A percentile compares a stretch with the other conserved stretches of the same genome.
These are phyloP conservation scores for Cladosporium cucumerinum DNA, from an alignment of 2,329 filamentous ascomycete genomes.

Conservation along the genomic window DNA sequence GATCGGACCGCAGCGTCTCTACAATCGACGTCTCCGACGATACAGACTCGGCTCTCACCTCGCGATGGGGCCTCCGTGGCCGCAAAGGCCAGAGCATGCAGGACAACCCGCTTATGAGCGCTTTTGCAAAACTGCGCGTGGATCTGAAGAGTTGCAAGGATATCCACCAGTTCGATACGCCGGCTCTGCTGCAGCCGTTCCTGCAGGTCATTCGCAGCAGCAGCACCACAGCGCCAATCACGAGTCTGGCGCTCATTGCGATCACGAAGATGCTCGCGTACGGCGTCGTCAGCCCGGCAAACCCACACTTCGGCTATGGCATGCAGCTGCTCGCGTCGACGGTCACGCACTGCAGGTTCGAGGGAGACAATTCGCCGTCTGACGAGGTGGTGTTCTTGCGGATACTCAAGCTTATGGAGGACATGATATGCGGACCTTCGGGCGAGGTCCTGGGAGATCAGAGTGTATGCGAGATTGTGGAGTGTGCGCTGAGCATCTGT, in stretches of 20 bases:
- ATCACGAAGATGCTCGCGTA: slow-evolving; percentile 97
- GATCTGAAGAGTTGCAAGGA: slow-evolving; percentile 86
- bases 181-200: slow-evolving; percentile 86
- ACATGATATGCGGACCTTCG: slow-evolving; percentile 91
- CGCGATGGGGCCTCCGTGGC: slow-evolving; percentile 87
- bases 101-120: slow-evolving; percentile 93
- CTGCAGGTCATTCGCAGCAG: slow-evolving; percentile 95
- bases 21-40: slow-evolving; percentile 35
- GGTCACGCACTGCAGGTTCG: slow-evolving; percentile 96
- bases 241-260: slow-evolving; percentile 86
- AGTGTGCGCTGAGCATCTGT: slow-evolving; percentile 93
- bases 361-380: slow-evolving; percentile 89
- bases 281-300: slow-evolving; percentile 78
- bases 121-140: slow-evolving; percentile 83
- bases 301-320: slow-evolving; percentile 81
- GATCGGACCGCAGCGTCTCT: slow-evolving; percentile 25
- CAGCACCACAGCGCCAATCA: slow-evolving; percentile 93
- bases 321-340: slow-evolving; percentile 95
- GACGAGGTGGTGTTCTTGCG: slow-evolving; percentile 93
- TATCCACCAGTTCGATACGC: slow-evolving; percentile 83
- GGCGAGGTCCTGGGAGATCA: slow-evolving; percentile 94
- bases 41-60: slow-evolving; percentile 55
- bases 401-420: slow-evolving; percentile 96
- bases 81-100: slow-evolving; percentile 97
- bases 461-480: slow-evolving; percentile 99